Base-by-base conservation (phyloP, 345 rosid genomes). In the Pistacia integerrima region DNA sequence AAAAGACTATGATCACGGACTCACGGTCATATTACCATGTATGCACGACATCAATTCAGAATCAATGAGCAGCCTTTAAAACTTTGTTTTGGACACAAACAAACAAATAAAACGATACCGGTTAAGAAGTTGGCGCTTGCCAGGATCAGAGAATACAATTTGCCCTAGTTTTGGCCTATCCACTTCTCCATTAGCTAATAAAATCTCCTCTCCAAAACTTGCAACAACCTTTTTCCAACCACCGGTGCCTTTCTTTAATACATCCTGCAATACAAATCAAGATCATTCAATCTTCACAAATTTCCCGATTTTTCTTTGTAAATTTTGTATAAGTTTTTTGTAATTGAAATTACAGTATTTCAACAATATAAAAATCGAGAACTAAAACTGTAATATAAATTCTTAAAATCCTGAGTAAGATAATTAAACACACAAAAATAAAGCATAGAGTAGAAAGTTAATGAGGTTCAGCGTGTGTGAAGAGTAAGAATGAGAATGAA, bases 51-150 rank as follows among this genome's bases (percentile, higher is more conserved):
- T 57, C 30, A 57, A 36, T 57, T 20, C 14, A 57, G 51, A 64
- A 16, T 10, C 55, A 17, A 20, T 41, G 4, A 57, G 56, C 54
- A 72, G 74, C 14, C n/a, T 5, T 18, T 5, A 14, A 20, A 8
- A 4, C 36, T 35, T n/a, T 56, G 17, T 11, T 30, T 18, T 17
- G 11, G 12, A 13, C 49, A 56, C 41, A 17, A 36, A 11, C 9
- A 41, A 41, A 8, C 46, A 10, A 70, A 48, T 22, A 0, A 11
- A 36, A 35, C 10, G 8, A 44, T 84, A 96, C 97, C 91, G 74
- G 84, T 92, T 92, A 62, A 96, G 87, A 48, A 91, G 87, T 76
- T 93, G 93, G 57, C 98, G 98, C 79, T 92, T 91, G 71, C 81
- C 81, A 70, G 91, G 81, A 70, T 92, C 91, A 17, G 95, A 91